Conservation (phyloP, 2,329 filamentous ascomycete genomes). For the Thyridium curvatum region DNA sequence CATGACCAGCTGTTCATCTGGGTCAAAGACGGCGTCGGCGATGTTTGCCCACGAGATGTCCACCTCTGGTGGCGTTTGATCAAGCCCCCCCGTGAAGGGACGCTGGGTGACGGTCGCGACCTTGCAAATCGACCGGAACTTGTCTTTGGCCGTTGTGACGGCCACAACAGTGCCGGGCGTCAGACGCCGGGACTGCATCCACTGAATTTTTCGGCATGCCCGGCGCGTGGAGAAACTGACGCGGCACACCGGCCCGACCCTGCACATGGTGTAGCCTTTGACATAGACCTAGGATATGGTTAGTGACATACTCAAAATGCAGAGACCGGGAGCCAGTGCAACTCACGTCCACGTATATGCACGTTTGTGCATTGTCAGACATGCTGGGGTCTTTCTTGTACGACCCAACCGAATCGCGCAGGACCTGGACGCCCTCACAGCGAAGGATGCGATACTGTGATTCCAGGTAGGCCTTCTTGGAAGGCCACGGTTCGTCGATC, state of each 20-base stretch:
- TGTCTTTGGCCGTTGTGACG: conserved; percentile 46
- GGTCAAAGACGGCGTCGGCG: conserved; percentile 59
- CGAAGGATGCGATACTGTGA: conserved; percentile 71
- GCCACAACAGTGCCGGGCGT: conserved; percentile 47
- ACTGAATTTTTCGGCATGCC: conserved; percentile 60
- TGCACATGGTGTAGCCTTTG: conserved; percentile 56
- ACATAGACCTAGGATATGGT: conserved; percentile 54
- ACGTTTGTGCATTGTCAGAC: conserved; percentile 50
- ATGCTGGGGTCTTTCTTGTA: conserved; percentile 47
- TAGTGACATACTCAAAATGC: background rate
- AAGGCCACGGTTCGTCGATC: conserved; percentile 49
- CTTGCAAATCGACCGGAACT: conserved; percentile 58
- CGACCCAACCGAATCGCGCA: conserved; percentile 59
- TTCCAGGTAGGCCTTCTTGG: conserved; percentile 60
- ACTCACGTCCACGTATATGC: conserved; percentile 64
- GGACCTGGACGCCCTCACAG: conserved; percentile 64
- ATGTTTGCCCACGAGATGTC: conserved; percentile 66
- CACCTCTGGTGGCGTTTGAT: conserved; percentile 62
- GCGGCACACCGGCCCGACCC: conserved; percentile 56
- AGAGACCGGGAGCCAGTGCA: background rate
- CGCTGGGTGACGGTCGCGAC: conserved; percentile 69
- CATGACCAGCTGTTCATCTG: conserved; percentile 67
- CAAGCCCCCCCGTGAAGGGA: conserved; percentile 51
- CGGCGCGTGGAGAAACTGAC: conserved; percentile 65
- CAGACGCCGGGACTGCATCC: conserved; percentile 48